phyloP scores from a whole-genome alignment of 1,284 basidiomycete genomes.

The Gymnopus androsaceus region DNA sequence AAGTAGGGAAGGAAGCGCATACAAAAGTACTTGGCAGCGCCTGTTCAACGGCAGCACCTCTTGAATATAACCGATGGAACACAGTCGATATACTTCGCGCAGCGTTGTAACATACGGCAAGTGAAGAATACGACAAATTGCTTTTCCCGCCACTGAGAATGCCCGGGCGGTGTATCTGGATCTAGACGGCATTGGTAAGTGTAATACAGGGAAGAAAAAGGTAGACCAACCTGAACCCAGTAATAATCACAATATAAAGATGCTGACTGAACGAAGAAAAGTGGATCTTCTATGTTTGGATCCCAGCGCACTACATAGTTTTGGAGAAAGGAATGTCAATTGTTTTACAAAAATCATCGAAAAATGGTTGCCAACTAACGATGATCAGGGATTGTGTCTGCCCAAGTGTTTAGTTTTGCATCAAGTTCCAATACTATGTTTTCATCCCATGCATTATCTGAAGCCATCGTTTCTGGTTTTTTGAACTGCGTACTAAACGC shows the following conservation, averaged over 20 bases:
- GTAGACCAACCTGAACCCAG: conserved; percentile 42
- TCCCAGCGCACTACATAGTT: conserved; percentile 46
- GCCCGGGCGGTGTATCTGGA: conserved; percentile 61
- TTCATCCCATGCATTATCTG: conserved; percentile 40
- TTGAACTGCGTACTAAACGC: not conserved
- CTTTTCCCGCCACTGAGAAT: conserved; percentile 68
- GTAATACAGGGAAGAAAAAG: conserved; percentile 51
- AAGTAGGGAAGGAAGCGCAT: conserved; percentile 12
- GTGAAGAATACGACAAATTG: conserved; percentile 58
- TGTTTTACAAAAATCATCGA: no score
- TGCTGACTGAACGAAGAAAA: conserved; percentile 8
- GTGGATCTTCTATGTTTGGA: conserved; percentile 36
- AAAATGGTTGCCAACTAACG: conserved; percentile 28
- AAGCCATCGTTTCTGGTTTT: conserved; percentile 17
- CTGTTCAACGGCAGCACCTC: not conserved
- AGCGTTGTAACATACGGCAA: conserved; percentile 54
- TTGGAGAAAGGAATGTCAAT: not conserved
- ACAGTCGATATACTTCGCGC: conserved; percentile 11
- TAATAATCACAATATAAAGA: not conserved
- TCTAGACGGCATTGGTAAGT: conserved; percentile 37
- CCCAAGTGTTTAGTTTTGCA: conserved; percentile 59
- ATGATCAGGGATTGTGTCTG: conserved; percentile 54
- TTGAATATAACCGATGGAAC: conserved; percentile 31
- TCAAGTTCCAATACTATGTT: conserved; percentile 60
- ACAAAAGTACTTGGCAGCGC: conserved; percentile 1